A percentile compares a stretch with the other conserved stretches of the same genome.
phyloP scores from a whole-genome alignment of 495 filamentous ascomycete species.

The Penicillium malachiteum region DNA sequence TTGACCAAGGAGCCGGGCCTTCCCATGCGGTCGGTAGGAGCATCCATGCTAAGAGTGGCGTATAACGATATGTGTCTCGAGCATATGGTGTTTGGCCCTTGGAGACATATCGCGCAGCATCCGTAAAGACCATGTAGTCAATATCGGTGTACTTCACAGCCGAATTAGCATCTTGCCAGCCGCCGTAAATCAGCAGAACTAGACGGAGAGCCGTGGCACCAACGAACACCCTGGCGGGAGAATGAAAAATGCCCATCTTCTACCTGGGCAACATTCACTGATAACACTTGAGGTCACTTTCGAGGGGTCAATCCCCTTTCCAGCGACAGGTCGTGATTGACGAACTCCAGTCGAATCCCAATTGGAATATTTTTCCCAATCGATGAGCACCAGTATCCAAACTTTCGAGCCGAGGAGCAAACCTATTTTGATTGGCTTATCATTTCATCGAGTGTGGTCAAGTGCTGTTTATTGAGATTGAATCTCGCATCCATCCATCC shows the following conservation, averaged over 20 bases:
- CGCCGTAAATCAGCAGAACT: conserved; percentile 77
- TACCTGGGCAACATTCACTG: neutral
- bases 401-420: too few relatives aligned
- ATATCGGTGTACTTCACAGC: conserved; percentile 97
- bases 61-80: conserved; percentile 95
- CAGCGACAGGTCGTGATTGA: too few relatives aligned
- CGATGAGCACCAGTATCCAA: too few relatives aligned
- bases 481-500: too few relatives aligned
- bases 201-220: conserved; percentile 66
- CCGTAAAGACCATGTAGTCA: conserved; percentile 99
- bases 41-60: conserved; percentile 87
- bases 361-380: too few relatives aligned
- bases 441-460: too few relatives aligned
- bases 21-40: conserved; percentile 75
- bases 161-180: conserved; percentile 86
- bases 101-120: conserved; percentile 77
- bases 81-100: conserved; percentile 71
- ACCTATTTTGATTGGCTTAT: too few relatives aligned
- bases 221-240: conserved; percentile 59
- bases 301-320: neutral
- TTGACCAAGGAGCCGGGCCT: conserved; percentile 22
- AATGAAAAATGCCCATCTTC: conserved; percentile 39
- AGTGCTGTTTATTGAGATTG: too few relatives aligned
- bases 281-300: neutral
- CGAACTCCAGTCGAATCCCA: too few relatives aligned